phyloP scores from a whole-genome alignment of 164 flowering plant species.

The Kingdonia uniflora region DNA sequence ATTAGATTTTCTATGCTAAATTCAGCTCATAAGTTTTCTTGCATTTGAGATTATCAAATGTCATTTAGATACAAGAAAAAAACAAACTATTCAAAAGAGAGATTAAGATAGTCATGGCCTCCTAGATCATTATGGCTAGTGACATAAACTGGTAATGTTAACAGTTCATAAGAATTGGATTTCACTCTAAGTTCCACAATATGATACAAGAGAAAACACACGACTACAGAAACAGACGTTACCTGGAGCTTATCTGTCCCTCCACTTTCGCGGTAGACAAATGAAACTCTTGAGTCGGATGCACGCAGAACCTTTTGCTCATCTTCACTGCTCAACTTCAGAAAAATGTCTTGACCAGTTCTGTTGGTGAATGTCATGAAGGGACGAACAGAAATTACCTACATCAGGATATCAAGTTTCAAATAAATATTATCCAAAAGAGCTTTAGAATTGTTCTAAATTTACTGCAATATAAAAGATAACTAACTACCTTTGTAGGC shows the following conservation, averaged over 20 bases:
- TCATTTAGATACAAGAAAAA: no score
- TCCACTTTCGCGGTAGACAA: constrained; percentile 36
- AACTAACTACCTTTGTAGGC: constrained; percentile 87
- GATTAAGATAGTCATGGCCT: no score
- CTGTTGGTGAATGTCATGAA: constrained; percentile 92
- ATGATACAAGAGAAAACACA: no score
- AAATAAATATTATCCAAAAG: neutral
- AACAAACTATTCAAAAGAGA: no score
- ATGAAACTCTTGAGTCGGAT: constrained; percentile 75
- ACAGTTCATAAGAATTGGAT: no score
- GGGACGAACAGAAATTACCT: constrained; percentile 83
- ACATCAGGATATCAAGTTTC: constrained; percentile 6
- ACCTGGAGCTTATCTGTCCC: constrained; percentile 72
- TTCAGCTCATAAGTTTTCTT: no score
- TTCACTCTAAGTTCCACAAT: no score
- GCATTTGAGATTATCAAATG: no score
- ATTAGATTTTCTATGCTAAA: no score
- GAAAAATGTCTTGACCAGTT: constrained; percentile 57
- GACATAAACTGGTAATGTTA: no score
- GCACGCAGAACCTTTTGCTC: constrained; percentile 60
- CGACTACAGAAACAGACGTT: no score
- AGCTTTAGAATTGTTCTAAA: neutral
- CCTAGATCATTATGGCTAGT: no score
- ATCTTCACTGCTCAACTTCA: constrained; percentile 64
- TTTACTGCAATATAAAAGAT: neutral